Evolutionary conservation across 177 flowering plant species (phyloP).

Genomic region (Vitis hybrid): DNA sequence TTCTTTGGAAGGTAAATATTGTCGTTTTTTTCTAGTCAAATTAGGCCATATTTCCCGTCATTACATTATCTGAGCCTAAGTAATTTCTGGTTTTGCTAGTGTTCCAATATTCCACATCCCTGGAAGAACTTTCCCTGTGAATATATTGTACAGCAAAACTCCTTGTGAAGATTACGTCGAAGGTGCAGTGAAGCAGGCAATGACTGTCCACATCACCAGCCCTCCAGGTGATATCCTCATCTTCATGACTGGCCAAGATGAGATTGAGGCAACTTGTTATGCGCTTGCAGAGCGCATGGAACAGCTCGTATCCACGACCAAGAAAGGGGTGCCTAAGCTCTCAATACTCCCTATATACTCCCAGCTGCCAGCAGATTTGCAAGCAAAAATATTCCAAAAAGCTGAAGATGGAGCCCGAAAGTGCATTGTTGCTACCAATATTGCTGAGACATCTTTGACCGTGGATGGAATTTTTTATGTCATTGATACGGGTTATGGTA

Average conservation of each 20-base stretch:
- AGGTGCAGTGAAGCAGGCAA: conserved; percentile 96
- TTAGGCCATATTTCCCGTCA: neutral
- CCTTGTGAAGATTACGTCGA: conserved; percentile 97
- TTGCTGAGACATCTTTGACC: conserved; percentile 96
- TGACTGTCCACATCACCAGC: conserved; percentile 86
- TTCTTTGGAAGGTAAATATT: conserved; percentile 85
- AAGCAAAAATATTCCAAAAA: conserved; percentile 89
- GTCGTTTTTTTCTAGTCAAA: neutral
- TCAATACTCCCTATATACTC: conserved; percentile 95
- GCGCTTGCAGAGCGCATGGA: conserved; percentile 91
- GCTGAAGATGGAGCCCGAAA: conserved; percentile 96
- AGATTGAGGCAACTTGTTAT: conserved; percentile 94
- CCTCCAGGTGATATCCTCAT: conserved; percentile 91
- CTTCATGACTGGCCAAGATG: conserved; percentile 99
- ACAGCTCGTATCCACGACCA: conserved; percentile 65
- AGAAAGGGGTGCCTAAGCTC: conserved; percentile 69
- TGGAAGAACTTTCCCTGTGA: conserved; percentile 91
- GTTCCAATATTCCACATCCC: conserved; percentile 93
- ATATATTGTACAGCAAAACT: conserved; percentile 72
- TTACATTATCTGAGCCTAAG: neutral
- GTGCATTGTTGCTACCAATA: conserved; percentile 98
- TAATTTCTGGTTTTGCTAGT: conserved; percentile 33
- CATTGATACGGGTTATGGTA: conserved; percentile 90
- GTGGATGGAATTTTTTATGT: conserved; percentile 94
- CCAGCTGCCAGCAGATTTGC: conserved; percentile 96